Percentiles rank a stretch among this genome's conserved stretches.
Evolutionary conservation across 2,329 filamentous ascomycete species (phyloP).

Genomic region (Laburnicola sp.): DNA sequence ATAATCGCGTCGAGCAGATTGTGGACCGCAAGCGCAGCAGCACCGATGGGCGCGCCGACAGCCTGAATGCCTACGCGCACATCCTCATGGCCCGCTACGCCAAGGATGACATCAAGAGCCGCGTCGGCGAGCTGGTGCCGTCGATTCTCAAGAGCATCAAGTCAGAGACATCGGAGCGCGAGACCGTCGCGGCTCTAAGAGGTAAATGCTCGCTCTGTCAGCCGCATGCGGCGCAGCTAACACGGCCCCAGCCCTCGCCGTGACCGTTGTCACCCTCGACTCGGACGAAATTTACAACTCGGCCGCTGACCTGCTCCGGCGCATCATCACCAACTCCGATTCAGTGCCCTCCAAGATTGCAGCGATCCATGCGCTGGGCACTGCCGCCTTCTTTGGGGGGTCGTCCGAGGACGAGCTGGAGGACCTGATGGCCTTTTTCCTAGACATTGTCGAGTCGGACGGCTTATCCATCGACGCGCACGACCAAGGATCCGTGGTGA

Average conservation of each 20-base stretch:
- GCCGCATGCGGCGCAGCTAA: constrained; percentile 17
- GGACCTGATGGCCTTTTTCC: constrained; percentile 72
- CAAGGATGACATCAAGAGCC: constrained; percentile 62
- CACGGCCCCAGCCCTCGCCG: constrained; percentile 58
- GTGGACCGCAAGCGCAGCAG: constrained; percentile 78
- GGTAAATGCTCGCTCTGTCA: constrained; percentile 37
- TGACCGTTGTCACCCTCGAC: constrained; percentile 69
- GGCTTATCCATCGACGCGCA: constrained; percentile 71
- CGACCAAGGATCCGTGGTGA: constrained; percentile 71
- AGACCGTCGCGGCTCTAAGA: constrained; percentile 70
- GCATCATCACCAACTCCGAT: constrained; percentile 67
- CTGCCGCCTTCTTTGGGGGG: constrained; percentile 76
- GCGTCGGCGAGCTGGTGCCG: constrained; percentile 63
- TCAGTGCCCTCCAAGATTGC: constrained; percentile 66
- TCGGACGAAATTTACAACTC: constrained; percentile 68
- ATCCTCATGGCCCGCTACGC: constrained; percentile 71
- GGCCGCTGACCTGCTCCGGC: constrained; percentile 61
- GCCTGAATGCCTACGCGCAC: constrained; percentile 63
- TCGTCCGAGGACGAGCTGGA: constrained; percentile 68
- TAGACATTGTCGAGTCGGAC: constrained; percentile 79
- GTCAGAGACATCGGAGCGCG: constrained; percentile 67
- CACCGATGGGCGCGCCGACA: constrained; percentile 68
- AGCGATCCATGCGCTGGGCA: constrained; percentile 72
- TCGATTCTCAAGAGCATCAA: constrained; percentile 73
- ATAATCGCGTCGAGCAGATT: constrained; percentile 70